phyloP scores from a whole-genome alignment of 106 monocot genomes.

The Hemerocallis citrina region DNA sequence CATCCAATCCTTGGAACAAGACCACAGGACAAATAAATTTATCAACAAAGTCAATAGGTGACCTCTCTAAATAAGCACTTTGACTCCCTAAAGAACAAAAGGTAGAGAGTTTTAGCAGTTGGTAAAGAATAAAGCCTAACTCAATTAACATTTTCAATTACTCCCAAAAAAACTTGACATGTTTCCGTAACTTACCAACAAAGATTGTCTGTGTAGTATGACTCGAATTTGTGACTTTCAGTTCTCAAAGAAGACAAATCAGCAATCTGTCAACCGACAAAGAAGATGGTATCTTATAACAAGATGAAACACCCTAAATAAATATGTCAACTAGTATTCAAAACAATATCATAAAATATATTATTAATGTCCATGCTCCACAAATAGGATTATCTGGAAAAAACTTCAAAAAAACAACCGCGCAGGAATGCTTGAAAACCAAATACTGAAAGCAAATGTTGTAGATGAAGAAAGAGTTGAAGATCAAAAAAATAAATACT shows the following conservation, averaged over 20 bases:
- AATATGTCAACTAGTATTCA: not conserved
- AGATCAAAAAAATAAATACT: too few species aligned
- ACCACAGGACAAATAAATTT: slow-evolving; percentile 84
- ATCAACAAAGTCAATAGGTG: slow-evolving; percentile 91
- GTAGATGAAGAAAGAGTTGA: too few species aligned
- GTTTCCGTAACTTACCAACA: slow-evolving; percentile 47
- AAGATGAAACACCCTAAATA: not conserved
- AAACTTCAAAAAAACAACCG: too few species aligned
- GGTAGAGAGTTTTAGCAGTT: not conserved
- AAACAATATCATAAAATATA: not conserved
- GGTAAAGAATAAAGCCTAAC: too few species aligned
- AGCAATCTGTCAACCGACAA: slow-evolving; percentile 42
- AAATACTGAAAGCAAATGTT: too few species aligned
- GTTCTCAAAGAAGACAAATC: slow-evolving; percentile 55
- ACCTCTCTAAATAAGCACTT: slow-evolving; percentile 44
- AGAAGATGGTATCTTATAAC: not conserved
- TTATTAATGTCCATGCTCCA: too few species aligned
- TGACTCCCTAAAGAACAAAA: slow-evolving; percentile 37
- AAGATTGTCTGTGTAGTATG: slow-evolving; percentile 70
- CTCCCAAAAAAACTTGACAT: not conserved
- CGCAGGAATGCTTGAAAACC: too few species aligned
- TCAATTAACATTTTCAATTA: too few species aligned
- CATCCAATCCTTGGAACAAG: slow-evolving; percentile 92
- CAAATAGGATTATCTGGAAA: too few species aligned
- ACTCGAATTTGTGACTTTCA: slow-evolving; percentile 88